Evolutionary conservation across 768 basidiomycete genomes (phyloP), one percentile per base, ranked within the genome.

Genomic region (Tylopilus sp.): DNA sequence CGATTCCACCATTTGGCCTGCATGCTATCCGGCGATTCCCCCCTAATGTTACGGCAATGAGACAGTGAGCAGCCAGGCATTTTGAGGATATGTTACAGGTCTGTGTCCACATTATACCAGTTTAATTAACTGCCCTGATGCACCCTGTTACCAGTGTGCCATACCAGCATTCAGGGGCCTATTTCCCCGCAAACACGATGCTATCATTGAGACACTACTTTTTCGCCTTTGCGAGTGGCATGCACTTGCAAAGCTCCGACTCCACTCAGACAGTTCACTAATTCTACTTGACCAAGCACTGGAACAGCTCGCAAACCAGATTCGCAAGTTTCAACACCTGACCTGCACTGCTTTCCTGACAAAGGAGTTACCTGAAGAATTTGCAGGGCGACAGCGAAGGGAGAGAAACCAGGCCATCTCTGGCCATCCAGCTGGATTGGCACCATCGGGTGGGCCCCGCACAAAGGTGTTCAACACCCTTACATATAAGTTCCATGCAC

Each of bases 71-170:
- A 12, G 77, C 68, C 0, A 58, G 72, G 0, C 71, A 79, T 36
- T 78, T 72, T 48, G 74, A 78, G 47, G 75, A 79, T 38, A 53
- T 76, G 2, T 59, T 78, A 0, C 76, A 78, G 68, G 78, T 61
- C 8, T 17, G 17, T 9, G n/a, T n/a, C n/a, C n/a, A n/a, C n/a
- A n/a, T n/a, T n/a, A n/a, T n/a, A n/a, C n/a, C n/a, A n/a, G n/a
- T n/a, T n/a, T n/a, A n/a, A n/a, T n/a, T n/a, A n/a, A n/a, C n/a
- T n/a, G n/a, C n/a, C n/a, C n/a, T n/a, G n/a, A n/a, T n/a, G n/a
- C n/a, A n/a, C n/a, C n/a, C n/a, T n/a, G n/a, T n/a, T n/a, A n/a
- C n/a, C n/a, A 48, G 72, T 75, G 73, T 36, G 16, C 62, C 0
- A 70, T 74, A 0, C 72, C 74, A 0, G 55, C 49, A 6, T 60